Evolutionary conservation across 139 green algal species (phyloP), one percentile per base, ranked within the genome.

Genomic region (Coelastrella sp.): DNA sequence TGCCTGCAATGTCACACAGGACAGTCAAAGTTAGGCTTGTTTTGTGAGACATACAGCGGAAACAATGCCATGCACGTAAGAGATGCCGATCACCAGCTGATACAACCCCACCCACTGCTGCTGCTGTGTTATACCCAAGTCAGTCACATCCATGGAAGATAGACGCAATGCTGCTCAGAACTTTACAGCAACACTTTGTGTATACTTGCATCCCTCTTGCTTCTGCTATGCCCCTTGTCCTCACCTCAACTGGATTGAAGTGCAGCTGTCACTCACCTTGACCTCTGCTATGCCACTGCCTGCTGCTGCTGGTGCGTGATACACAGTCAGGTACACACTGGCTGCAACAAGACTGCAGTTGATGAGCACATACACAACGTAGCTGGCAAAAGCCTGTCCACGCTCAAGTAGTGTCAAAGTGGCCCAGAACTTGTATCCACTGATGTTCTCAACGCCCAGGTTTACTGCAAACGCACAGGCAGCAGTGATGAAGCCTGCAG

Each of bases 231-330:
- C 45, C 11, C 45, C 45, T 57, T 23, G 45, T 9, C 45, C 11
- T 23, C 11, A 9, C 45, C 45, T 57, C 45, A 57, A 57, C 45
- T 57, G 15, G 45, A 9, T 13, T 57, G 45, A 9, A 57, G 15
- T 9, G 6, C 17, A 9, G 19, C 11, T 5, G 15, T 5, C 17
- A 30, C 83, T 3, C 57, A 92, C 87, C 89, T 96, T 98, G 40
- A 97, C 93, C 23, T 97, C 93, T 2, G 94, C 85, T 32, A 98
- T 97, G 59, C 95, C 95, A 2, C 86, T 93, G 5, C 95, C 95
- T 27, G 95, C 93, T 35, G 93, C 94, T 51, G 88, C 89, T 21
- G 93, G 92, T 2, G 88, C 93, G 19, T 91, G 86, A 45, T 89
- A 92, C 27, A 89, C 57, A 0, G 93, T 93, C 8, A 97, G 27